phyloP scores from a whole-genome alignment of 441 rosid genomes.

The Isatis lusitanica region DNA sequence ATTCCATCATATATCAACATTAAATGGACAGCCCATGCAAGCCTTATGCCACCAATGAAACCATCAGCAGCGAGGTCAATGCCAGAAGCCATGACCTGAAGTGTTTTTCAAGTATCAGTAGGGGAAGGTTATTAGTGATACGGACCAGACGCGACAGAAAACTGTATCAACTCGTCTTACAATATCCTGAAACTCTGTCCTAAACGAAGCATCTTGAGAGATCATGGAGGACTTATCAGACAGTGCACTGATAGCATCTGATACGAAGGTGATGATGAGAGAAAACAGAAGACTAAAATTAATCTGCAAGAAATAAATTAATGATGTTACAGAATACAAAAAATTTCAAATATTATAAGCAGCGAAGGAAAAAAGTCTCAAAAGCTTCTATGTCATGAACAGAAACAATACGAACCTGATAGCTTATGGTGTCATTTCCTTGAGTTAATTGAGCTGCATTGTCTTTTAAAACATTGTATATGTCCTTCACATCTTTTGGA shows the following conservation, averaged over 20 bases:
- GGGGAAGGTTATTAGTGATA: slow-evolving; percentile 7
- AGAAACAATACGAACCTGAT: slow-evolving; percentile 60
- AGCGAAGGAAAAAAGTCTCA: slow-evolving; percentile 18
- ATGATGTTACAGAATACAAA: background rate
- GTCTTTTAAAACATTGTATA: slow-evolving; percentile 68
- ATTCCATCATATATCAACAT: slow-evolving; percentile 73
- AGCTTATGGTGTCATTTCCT: slow-evolving; percentile 53
- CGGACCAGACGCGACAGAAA: slow-evolving; percentile 11
- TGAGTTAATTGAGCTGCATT: slow-evolving; percentile 61
- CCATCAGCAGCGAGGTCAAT: slow-evolving; percentile 67
- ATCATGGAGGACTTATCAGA: slow-evolving; percentile 81
- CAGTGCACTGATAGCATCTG: slow-evolving; percentile 83
- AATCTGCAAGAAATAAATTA: slow-evolving; percentile 60
- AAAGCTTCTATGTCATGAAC: slow-evolving; percentile 15
- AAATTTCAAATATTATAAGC: slow-evolving; percentile 3
- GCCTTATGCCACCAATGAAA: slow-evolving; percentile 76
- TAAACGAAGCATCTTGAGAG: slow-evolving; percentile 76
- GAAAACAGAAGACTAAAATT: slow-evolving; percentile 78
- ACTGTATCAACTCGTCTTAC: slow-evolving; percentile 53
- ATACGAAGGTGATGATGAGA: slow-evolving; percentile 77
- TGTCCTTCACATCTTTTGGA: slow-evolving; percentile 81
- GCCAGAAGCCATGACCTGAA: slow-evolving; percentile 75
- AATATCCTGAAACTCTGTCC: slow-evolving; percentile 83
- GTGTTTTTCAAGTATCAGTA: slow-evolving; percentile 18
- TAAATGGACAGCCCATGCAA: slow-evolving; percentile 93